Base-by-base conservation (phyloP, 345 rosid genomes). In the Diplotaxis tenuifolia region DNA sequence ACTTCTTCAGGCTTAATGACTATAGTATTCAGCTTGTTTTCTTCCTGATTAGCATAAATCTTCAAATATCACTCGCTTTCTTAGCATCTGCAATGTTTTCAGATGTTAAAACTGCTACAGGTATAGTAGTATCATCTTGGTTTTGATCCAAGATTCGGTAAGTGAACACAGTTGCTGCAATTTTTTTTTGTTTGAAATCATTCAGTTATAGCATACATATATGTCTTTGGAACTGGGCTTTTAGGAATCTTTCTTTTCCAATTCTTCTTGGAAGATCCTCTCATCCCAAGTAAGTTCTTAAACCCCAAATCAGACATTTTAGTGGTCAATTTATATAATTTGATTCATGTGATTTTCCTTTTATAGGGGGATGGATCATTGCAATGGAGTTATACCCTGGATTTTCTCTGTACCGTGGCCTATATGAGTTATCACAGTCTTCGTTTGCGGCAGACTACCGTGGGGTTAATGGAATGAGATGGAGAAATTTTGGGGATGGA, bases 361-460 rank as follows among this genome's bases (percentile, higher is more conserved):
- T 16, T 50, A 5, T 79, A 95, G 99, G 87, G 68, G 83, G 71
- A 22, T 87, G 96, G 98, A 79, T 89, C 57, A 68, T 82, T 32
- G 80, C 78, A 32, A 70, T 95, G 91, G 98, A 95, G 88, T 59
- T 95, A 70, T 92, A 83, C 75, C 99, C 99, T 67, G 96, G 99
- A 22, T 95, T 95, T 71, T 61, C 98, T 56, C 42, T 95, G 28
- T 92, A 86, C 71, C 98, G 97, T 16, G 99, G 99, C 7, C 66
- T 95, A 62, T 95, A 95, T 32, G 97, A 95, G 83, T 83, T 95
- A 45, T 80, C 87, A 7, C 85, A 86, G 53, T 85, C 87, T 73
- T 59, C 98, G 9, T 83, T 86, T 54, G 28, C 8, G 0, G 97
- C 88, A 32, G 68, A 79, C 71, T 73, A 66, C 70, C 80, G 85